Base-by-base conservation (phyloP, 2,329 filamentous ascomycete genomes). In the Sphaerulina musiva region DNA sequence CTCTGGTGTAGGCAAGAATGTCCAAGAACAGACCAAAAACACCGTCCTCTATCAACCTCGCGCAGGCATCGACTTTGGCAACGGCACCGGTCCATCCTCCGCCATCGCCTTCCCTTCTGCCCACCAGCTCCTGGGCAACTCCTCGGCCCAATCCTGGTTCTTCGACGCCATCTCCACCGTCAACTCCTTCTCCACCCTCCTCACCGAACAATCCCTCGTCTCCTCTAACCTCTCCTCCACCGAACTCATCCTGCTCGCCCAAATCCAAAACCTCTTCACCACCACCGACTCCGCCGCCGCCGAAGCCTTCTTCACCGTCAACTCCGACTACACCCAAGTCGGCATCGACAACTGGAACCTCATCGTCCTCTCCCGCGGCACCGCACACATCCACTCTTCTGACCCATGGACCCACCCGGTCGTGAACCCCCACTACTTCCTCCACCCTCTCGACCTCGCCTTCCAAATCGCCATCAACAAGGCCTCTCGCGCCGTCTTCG, bases 391-490 rank as follows among this genome's bases (percentile, higher is more conserved):
- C 39, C 47, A 48, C 9, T 53, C 56, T 9, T 56, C 57, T 51
- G 51, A 46, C 14, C 67, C 69, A 2, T 63, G 68, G 17, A 54
- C 69, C 36, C 57, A 66, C 6, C 74, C 76, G 0, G 48, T 40
- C 12, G 72, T 77, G 59, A 64, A 76, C 52, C 73, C 73, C 2
- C 70, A 70, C 47, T 75, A 72, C 59, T 70, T 75, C 59, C 67
- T 70, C 48, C 65, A 74, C 8, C 67, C 70, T 2, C 69, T 70
- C 32, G 73, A 76, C 50, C 55, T 63, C 1, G 55, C 59, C 5
- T 59, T 71, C 6, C 71, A 73, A 56, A 62, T 69, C 2, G 68
- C 64, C 2, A 62, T 63, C 2, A 68, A 69, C 20, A 62, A 68
- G 47, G 68, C 64, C 20, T 58, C 68, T 3, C 67, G 70, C 6